phyloP scores from a whole-genome alignment of 1,284 basidiomycete species.

The Malassezia vespertilionis region DNA sequence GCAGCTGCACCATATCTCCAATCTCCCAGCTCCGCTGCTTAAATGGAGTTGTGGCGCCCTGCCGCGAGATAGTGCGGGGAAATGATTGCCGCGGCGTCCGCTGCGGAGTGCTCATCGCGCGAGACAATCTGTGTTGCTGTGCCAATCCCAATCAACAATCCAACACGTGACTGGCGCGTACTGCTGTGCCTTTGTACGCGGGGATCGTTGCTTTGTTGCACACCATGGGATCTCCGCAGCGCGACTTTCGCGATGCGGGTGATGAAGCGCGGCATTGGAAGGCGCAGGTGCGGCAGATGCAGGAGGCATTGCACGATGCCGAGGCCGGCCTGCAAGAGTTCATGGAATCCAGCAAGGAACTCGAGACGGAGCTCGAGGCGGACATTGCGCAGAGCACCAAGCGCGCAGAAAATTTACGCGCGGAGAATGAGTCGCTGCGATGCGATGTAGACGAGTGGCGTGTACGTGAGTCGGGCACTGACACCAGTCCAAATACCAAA shows the following conservation, averaged over 20 bases:
- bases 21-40: slow-evolving; percentile 25
- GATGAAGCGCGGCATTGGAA: slow-evolving; percentile 38
- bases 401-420: slow-evolving; percentile 24
- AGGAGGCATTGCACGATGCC: slow-evolving; percentile 34
- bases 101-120: not conserved
- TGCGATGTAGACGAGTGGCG: slow-evolving; percentile 43
- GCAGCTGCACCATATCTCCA: slow-evolving; percentile 33
- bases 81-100: slow-evolving; percentile 3
- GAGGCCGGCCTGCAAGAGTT: slow-evolving; percentile 38
- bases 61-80: not conserved
- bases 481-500: slow-evolving; percentile 32
- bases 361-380: slow-evolving; percentile 43
- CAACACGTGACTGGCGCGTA: slow-evolving; percentile 2
- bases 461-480: slow-evolving; percentile 12
- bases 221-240: slow-evolving; percentile 6
- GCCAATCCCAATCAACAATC: not conserved
- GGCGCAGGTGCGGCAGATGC: slow-evolving; percentile 32
- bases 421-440: slow-evolving; percentile 29
- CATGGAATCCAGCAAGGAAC: slow-evolving; percentile 39
- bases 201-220: no score
- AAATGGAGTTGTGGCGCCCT: not conserved
- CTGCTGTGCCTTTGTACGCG: slow-evolving; percentile 2
- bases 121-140: not conserved
- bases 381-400: slow-evolving; percentile 28
- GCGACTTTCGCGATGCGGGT: slow-evolving; percentile 27